These are phyloP conservation scores for Sanguinoderma infundibulare DNA, from an alignment of 1,284 basidiomycete species.

Conservation along the genomic window DNA sequence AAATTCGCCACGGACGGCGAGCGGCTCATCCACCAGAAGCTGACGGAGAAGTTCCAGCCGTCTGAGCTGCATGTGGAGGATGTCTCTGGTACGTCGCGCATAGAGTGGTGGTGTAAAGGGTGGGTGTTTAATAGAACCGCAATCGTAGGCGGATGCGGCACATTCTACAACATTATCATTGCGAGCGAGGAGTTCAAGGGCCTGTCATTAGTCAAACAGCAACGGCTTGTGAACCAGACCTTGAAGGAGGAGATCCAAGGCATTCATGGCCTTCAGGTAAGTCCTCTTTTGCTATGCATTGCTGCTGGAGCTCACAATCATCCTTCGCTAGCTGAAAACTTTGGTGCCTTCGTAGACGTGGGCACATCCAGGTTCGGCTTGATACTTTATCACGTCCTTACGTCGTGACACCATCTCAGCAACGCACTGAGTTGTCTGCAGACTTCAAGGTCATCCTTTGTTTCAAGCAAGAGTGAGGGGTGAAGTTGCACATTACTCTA, in stretches of 20 bases:
- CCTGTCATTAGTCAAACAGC: constrained; percentile 90
- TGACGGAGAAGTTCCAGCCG: constrained; percentile 76
- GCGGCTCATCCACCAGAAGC: constrained; percentile 71
- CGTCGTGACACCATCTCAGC: background rate
- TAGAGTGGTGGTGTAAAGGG: background rate
- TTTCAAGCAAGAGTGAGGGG: constrained; percentile 1
- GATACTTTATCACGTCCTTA: background rate
- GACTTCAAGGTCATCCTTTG: background rate
- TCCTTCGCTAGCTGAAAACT: constrained; percentile 17
- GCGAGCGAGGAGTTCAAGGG: constrained; percentile 87
- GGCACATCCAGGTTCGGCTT: background rate
- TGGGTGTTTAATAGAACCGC: background rate
- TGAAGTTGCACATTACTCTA: constrained; percentile 11
- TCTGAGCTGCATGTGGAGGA: constrained; percentile 84
- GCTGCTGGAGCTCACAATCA: background rate
- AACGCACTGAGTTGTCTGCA: too few relatives aligned
- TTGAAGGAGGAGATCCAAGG: constrained; percentile 90
- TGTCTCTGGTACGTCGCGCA: constrained; percentile 70
- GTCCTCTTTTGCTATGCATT: background rate
- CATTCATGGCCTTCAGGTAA: constrained; percentile 94
- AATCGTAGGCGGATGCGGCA: constrained; percentile 88
- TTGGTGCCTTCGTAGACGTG: constrained; percentile 23
- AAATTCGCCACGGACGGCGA: constrained; percentile 60
- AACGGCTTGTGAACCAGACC: constrained; percentile 87
- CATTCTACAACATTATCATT: constrained; percentile 94